Percentiles rank a stretch among this genome's conserved stretches.
phyloP scores from a whole-genome alignment of 352 stramenopile species.

The Phytophthora macrochlamydospora region DNA sequence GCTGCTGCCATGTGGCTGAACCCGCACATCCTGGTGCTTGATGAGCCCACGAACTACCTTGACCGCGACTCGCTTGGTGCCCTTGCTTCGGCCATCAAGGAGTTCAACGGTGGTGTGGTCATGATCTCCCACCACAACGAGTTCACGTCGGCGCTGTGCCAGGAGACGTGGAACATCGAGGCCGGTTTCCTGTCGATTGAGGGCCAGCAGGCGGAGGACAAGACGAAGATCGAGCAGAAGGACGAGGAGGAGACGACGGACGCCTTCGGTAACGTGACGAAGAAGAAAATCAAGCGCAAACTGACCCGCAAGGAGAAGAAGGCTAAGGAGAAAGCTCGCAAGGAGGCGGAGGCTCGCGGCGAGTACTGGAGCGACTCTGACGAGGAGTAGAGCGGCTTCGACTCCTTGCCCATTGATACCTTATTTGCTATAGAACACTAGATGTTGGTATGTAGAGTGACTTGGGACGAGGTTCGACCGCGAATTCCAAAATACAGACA shows the following conservation, averaged over 20 bases:
- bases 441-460: constrained; percentile 47
- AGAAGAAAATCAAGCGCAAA: constrained; percentile 92
- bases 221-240: constrained; percentile 93
- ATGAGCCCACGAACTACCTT: constrained; percentile 97
- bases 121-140: constrained; percentile 98
- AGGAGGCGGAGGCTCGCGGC: constrained; percentile 84
- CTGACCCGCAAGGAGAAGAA: constrained; percentile 90
- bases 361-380: constrained; percentile 87
- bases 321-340: constrained; percentile 88
- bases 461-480: constrained; percentile 38
- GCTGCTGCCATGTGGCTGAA: constrained; percentile 97
- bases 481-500: constrained; percentile 42
- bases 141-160: constrained; percentile 94
- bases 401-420: constrained; percentile 35
- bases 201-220: constrained; percentile 85
- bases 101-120: constrained; percentile 97
- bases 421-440: constrained; percentile 53
- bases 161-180: constrained; percentile 95
- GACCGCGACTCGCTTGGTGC: constrained; percentile 97
- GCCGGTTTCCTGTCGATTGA: constrained; percentile 86
- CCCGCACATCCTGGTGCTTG: constrained; percentile 94
- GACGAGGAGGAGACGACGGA: constrained; percentile 82
- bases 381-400: constrained; percentile 58
- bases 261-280: constrained; percentile 85
- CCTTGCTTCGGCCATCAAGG: constrained; percentile 95